Percentiles rank a stretch among this genome's conserved stretches.
Evolutionary conservation across 2,329 filamentous ascomycete genomes (phyloP).

Genomic region (Pseudofabraea citricarpa): DNA sequence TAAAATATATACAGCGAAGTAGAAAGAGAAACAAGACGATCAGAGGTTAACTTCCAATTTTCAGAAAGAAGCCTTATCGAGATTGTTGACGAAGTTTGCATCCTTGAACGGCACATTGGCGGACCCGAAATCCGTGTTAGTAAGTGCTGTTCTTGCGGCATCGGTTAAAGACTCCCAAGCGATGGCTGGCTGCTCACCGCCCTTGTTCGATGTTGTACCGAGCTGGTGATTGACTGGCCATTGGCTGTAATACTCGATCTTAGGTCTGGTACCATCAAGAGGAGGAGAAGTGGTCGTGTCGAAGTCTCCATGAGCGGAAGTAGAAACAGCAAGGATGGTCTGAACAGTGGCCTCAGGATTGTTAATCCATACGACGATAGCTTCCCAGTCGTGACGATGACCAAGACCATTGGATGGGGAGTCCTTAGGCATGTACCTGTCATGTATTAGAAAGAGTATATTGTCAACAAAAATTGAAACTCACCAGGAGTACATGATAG

Average conservation of each 20-base stretch:
- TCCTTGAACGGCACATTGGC: slow-evolving; percentile 38
- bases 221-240: slow-evolving; percentile 41
- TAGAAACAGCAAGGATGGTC: slow-evolving; percentile 43
- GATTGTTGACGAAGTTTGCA: slow-evolving; percentile 30
- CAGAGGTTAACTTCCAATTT: too few species aligned
- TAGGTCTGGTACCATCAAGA: slow-evolving; percentile 36
- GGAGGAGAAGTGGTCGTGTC: slow-evolving; percentile 34
- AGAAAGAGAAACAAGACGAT: too few species aligned
- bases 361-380: slow-evolving; percentile 43
- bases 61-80: slow-evolving; percentile 34
- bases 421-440: slow-evolving; percentile 45
- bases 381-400: slow-evolving; percentile 53
- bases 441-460: slow-evolving; percentile 9
- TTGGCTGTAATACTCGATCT: slow-evolving; percentile 43
- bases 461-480: neutral
- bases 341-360: slow-evolving; percentile 22
- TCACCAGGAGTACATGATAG: slow-evolving; percentile 47
- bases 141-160: slow-evolving; percentile 30
- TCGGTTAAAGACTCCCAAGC: slow-evolving; percentile 37
- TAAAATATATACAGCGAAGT: too few species aligned
- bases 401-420: slow-evolving; percentile 34
- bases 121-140: slow-evolving; percentile 33
- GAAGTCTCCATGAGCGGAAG: slow-evolving; percentile 46
- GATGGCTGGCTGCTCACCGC: slow-evolving; percentile 34
- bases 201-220: slow-evolving; percentile 30